phyloP scores from a whole-genome alignment of 169 alveolate species.

The Plasmodium inui region DNA sequence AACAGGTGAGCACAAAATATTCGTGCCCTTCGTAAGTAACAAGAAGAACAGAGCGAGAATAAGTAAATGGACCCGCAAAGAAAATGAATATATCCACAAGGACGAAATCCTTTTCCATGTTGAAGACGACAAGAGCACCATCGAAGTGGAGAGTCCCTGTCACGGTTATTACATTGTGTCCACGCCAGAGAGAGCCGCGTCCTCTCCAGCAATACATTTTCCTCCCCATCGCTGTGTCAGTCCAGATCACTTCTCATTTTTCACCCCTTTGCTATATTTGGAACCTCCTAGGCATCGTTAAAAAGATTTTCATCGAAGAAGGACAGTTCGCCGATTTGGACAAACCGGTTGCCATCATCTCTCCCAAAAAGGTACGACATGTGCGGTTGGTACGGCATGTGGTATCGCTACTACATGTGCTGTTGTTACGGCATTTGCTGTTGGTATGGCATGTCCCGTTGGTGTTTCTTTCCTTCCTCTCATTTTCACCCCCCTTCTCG shows the following conservation, averaged over 20 bases:
- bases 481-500: background rate
- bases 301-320: constrained; percentile 39
- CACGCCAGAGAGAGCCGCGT: background rate
- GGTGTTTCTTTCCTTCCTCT: background rate
- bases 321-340: constrained; percentile 61
- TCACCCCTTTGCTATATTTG: background rate
- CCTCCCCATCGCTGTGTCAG: background rate
- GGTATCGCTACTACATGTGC: background rate
- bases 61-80: constrained; percentile 48
- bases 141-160: constrained; percentile 65
- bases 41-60: constrained; percentile 44
- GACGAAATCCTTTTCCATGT: constrained; percentile 37
- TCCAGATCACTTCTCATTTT: background rate
- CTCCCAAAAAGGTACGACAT: background rate
- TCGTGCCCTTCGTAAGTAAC: constrained; percentile 18
- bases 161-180: constrained; percentile 3
- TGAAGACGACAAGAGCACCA: constrained; percentile 71
- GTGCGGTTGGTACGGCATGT: too few species aligned
- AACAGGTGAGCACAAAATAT: constrained; percentile 18
- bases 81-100: constrained; percentile 37
- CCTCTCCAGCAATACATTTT: background rate
- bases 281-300: constrained; percentile 25
- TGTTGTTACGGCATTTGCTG: too few species aligned
- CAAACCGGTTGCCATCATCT: constrained; percentile 58
- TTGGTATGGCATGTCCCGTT: too few species aligned